Evolutionary conservation across 2,329 filamentous ascomycete species (phyloP), one percentile per base, ranked within the genome.

Genomic region (Cladophialophora exuberans): DNA sequence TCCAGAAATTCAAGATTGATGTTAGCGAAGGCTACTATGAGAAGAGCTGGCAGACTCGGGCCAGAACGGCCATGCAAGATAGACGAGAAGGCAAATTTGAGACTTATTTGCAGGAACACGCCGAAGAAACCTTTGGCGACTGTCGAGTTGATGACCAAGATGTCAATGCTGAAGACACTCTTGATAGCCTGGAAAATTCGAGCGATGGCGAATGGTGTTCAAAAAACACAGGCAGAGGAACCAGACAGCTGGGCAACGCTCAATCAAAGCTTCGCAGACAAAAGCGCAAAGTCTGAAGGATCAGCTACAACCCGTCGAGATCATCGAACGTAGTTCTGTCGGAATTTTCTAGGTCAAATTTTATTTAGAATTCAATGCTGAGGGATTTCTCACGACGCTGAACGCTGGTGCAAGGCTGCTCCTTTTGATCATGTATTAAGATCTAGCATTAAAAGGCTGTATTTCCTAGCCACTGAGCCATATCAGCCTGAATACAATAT

Each of bases 51-150:
- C 73, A 80, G 54, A 71, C 70, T 2, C 72, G 82, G 52, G 84
- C 84, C 11, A 70, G 75, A 28, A 67, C 74, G 60, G 84, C 84
- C 1, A 76, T 78, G 46, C 64, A 74, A 46, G 73, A 80, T 57
- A 75, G 83, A 9, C 73, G 72, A 1, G 69, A 72, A 0, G 84
- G 84, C 0, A 73, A 75, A 5, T 87, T 81, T 58, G 82, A 87
- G 61, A 70, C 70, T 4, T 83, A 78, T 69, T 80, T 83, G 66
- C 76, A 78, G 41, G 67, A 71, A 41, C 77, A 83, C 55, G 78
- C 77, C 11, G 80, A 85, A 65, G 66, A 74, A 52, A 81, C 79
- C 61, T 85, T 82, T 80, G 82, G 82, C 0, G 78, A 83, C n/a
- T n/a, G n/a, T 65, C 82, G 81, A 59, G 73, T 75, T 65, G 23